Evolutionary conservation across 2,329 filamentous ascomycete species (phyloP).

Genomic region (Diaporthe sp.): DNA sequence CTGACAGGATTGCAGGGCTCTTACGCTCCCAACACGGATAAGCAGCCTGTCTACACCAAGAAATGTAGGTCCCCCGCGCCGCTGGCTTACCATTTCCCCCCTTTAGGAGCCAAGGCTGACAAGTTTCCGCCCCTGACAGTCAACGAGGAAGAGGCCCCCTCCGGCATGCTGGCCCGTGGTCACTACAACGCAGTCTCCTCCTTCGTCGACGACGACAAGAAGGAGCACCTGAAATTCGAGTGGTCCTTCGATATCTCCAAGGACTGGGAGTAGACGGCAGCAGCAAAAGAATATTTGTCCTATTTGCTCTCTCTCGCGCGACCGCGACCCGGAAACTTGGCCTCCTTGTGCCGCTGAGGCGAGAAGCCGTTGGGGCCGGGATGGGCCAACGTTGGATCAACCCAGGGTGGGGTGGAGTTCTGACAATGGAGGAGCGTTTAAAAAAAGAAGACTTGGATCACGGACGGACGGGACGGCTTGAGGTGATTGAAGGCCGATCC

Average conservation of each 20-base stretch:
- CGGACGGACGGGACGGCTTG: neutral
- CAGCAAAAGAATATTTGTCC: neutral
- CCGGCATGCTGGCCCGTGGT: constrained; percentile 89
- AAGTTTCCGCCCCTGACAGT: constrained; percentile 64
- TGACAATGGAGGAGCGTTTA: neutral
- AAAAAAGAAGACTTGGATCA: neutral
- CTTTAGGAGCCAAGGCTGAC: neutral
- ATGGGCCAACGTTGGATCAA: neutral
- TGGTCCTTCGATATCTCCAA: constrained; percentile 98
- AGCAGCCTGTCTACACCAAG: constrained; percentile 88
- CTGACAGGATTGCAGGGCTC: constrained; percentile 74
- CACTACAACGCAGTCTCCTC: constrained; percentile 90
- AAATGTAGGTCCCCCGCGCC: constrained; percentile 76
- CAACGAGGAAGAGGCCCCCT: constrained; percentile 90
- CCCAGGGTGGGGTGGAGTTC: neutral
- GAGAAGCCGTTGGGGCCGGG: constrained; percentile 2
- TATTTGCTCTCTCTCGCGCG: constrained; percentile 4
- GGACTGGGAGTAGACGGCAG: constrained; percentile 77
- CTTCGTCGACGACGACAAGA: constrained; percentile 96
- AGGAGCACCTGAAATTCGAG: constrained; percentile 90
- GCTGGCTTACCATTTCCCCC: neutral
- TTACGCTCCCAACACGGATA: constrained; percentile 92
- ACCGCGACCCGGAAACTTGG: neutral
- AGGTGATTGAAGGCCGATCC: neutral
- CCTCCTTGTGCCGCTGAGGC: neutral